phyloP scores from a whole-genome alignment of 352 stramenopile genomes.

The Globisporangium uncinulatum region DNA sequence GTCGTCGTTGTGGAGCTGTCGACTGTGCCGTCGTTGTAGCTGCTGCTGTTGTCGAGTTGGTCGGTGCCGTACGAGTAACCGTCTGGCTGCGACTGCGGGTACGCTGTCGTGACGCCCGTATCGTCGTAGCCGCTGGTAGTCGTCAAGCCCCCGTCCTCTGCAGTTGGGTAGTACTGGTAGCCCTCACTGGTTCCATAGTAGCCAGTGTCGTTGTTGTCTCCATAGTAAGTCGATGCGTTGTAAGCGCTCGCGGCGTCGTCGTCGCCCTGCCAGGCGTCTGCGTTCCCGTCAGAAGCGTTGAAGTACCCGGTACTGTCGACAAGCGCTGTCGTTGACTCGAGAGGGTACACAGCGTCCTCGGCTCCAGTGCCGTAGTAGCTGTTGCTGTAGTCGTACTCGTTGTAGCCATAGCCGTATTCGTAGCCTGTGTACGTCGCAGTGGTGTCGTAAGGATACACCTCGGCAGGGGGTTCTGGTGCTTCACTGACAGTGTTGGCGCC shows the following conservation, averaged over 20 bases:
- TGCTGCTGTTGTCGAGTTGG: neutral
- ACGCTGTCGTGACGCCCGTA: neutral
- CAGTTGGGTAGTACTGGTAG: neutral
- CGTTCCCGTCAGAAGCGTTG: constrained; percentile 23
- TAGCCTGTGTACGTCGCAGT: constrained; percentile 16
- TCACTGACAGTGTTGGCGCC: neutral
- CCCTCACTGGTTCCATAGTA: neutral
- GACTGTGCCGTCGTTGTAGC: neutral
- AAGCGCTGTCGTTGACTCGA: constrained; percentile 3
- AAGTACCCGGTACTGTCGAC: constrained; percentile 29
- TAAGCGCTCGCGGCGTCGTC: constrained; percentile 8
- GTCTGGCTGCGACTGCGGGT: neutral
- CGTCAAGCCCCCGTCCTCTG: neutral
- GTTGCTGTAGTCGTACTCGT: constrained; percentile 7
- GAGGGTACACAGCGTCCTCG: neutral
- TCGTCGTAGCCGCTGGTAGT: neutral
- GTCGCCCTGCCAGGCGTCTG: constrained; percentile 24
- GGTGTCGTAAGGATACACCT: constrained; percentile 8
- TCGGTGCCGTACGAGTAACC: neutral
- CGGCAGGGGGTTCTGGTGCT: constrained; percentile 15
- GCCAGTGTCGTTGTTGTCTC: neutral
- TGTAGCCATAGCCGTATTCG: constrained; percentile 20
- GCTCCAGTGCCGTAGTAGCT: constrained; percentile 6
- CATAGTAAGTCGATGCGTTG: neutral
- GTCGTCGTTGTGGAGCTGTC: neutral